phyloP scores from a whole-genome alignment of 2,329 filamentous ascomycete species.

The Pseudopithomyces chartarum region DNA sequence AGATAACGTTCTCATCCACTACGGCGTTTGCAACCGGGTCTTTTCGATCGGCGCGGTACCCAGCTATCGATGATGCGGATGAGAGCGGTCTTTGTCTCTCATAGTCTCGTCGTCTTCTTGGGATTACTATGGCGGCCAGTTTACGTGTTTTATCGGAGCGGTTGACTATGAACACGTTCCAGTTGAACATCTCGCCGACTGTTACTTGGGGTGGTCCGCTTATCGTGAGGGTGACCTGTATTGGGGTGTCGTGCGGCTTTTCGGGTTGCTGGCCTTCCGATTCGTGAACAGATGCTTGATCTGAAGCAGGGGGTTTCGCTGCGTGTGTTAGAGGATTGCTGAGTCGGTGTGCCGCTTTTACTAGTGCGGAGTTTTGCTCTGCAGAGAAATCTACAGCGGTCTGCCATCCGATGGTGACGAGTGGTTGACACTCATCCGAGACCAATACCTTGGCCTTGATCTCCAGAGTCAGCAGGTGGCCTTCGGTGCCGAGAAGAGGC shows the following conservation, averaged over 20 bases:
- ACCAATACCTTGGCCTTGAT: constrained; percentile 65
- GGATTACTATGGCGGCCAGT: constrained; percentile 71
- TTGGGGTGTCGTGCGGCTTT: constrained; percentile 49
- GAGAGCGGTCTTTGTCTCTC: constrained; percentile 50
- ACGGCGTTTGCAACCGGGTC: constrained; percentile 65
- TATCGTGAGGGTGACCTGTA: constrained; percentile 78
- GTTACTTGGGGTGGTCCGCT: constrained; percentile 64
- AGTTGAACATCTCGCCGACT: constrained; percentile 70
- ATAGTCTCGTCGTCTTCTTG: constrained; percentile 62
- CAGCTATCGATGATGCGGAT: constrained; percentile 48
- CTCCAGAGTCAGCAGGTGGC: constrained; percentile 58
- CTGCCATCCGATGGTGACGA: constrained; percentile 69
- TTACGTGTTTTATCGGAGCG: constrained; percentile 67
- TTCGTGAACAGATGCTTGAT: constrained; percentile 33
- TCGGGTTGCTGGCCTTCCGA: constrained; percentile 23
- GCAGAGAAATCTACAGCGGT: constrained; percentile 70
- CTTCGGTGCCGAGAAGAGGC: constrained; percentile 50
- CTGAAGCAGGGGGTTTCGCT: constrained; percentile 30
- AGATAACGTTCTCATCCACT: constrained; percentile 72
- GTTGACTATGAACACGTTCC: constrained; percentile 79
- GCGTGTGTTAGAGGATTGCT: constrained; percentile 30
- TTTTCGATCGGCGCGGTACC: constrained; percentile 40
- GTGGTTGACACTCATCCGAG: constrained; percentile 63
- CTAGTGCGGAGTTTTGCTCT: constrained; percentile 48
- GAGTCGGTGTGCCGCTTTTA: constrained; percentile 36